Base-by-base conservation (phyloP, 805 yeast species). In the Sugiyamaella qingdaonensis region DNA sequence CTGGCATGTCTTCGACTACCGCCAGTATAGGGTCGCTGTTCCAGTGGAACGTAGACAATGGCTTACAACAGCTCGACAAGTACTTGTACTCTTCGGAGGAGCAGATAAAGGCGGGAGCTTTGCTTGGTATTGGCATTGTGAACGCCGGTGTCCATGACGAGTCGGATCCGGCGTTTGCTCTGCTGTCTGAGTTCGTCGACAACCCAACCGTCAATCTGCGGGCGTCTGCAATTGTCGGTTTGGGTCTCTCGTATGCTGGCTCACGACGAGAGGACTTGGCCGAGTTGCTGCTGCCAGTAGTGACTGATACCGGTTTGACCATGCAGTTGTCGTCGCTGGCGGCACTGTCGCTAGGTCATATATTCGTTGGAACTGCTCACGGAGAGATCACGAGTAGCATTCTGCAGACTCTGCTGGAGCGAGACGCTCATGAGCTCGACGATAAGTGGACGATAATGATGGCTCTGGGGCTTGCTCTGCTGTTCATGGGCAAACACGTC, bases 201-300 rank as follows among this genome's bases (percentile, higher is more conserved):
- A 86, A 82, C 61, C 70, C 82, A 8, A 82, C 81, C 59, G 76
- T 79, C 55, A 73, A 81, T 51, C 76, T 88, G 59, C 84, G 88
- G 56, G 77, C 90, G 4, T 80, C 97, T 7, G 88, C 98, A 4
- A 86, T 94, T 46, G 79, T 86, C 53, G 98, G 99, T 59, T 76
- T 94, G 53, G 97, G 98, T 46, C 79, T 94, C 61, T 92, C 98
- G 0, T 94, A 88, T 71, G 92, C 98, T 2, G 99, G 99, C 5
- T 86, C 96, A 33, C 84, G 88, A 57, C 86, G 94, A 63, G 90
- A 85, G 63, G 95, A 87, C 57, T 82, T 94, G 24, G 74, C 86
- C 63, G 85, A 83, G 55, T 73, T 91, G 55, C 75, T 94, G 55
- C 73, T 86, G 57, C 97, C 98, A 10, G 71, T 92, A 43, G 86